phyloP scores from a whole-genome alignment of 768 basidiomycete species.

The Strobilomyces confusus region DNA sequence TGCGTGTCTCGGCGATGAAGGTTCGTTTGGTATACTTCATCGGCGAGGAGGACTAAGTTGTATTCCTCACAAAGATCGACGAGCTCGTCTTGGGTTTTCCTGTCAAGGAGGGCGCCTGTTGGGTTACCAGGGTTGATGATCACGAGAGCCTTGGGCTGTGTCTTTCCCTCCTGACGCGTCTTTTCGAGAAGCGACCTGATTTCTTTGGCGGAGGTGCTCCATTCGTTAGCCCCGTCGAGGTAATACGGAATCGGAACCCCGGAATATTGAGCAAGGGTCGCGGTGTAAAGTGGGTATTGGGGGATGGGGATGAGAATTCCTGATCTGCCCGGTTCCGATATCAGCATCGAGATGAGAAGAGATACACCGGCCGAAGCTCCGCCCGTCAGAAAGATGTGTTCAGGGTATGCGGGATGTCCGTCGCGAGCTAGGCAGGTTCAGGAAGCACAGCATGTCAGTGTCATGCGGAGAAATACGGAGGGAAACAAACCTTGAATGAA shows the following conservation, averaged over 20 bases:
- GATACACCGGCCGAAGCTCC: conserved; percentile 96
- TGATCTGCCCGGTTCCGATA: conserved; percentile 52
- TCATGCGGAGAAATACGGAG: background rate
- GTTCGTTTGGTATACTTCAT: conserved; percentile 98
- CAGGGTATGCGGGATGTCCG: conserved; percentile 77
- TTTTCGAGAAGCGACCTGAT: conserved; percentile 66
- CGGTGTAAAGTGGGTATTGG: conserved; percentile 97
- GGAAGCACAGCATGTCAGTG: conserved; percentile 2
- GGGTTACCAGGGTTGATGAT: conserved; percentile 99
- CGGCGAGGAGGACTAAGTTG: conserved; percentile 85
- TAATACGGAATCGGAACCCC: conserved; percentile 86
- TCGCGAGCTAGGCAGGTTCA: conserved; percentile 64
- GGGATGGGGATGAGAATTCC: conserved; percentile 96
- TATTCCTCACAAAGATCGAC: conserved; percentile 84
- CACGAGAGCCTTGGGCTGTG: conserved; percentile 77
- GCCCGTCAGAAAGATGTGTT: conserved; percentile 89
- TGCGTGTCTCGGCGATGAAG: conserved; percentile 65
- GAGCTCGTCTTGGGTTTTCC: conserved; percentile 65
- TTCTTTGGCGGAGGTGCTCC: conserved; percentile 73
- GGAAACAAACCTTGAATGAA: conserved; percentile 74
- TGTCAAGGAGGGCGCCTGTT: conserved; percentile 80
- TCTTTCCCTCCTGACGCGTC: conserved; percentile 53
- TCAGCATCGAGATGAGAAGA: conserved; percentile 75
- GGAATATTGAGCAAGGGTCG: conserved; percentile 79
- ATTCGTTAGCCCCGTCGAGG: conserved; percentile 76